These are phyloP conservation scores for Rhinocladiella mackenziei DNA, from an alignment of 2,329 filamentous ascomycete genomes.

Conservation along the genomic window DNA sequence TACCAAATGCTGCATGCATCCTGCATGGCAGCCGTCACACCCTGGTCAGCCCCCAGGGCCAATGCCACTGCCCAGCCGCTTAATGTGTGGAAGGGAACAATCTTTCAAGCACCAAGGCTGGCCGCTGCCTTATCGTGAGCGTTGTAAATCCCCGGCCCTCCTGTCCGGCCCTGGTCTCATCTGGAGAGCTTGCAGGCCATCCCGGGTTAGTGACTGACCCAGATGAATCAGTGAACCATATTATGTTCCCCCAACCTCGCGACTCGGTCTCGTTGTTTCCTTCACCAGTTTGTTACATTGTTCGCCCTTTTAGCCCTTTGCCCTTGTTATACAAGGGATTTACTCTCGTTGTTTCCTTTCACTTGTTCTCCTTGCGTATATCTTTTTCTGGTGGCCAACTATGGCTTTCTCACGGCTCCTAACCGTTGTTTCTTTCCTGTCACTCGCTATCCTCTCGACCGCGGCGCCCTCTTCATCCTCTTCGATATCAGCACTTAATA, in stretches of 20 bases:
- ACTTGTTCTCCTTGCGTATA: slow-evolving; percentile 1
- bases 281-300: slow-evolving; percentile 3
- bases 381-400: slow-evolving; percentile 4
- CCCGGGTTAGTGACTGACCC: slow-evolving; percentile 7
- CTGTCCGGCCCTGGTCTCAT: slow-evolving; percentile 15
- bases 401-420: slow-evolving; percentile 24
- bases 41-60: slow-evolving; percentile 14
- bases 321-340: slow-evolving; percentile 2
- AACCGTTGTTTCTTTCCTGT: slow-evolving; percentile 21
- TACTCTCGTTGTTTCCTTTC: slow-evolving; percentile 15
- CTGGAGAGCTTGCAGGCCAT: slow-evolving; percentile 17
- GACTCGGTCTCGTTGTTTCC: slow-evolving; percentile 7
- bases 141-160: slow-evolving; percentile 10
- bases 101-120: slow-evolving; percentile 9
- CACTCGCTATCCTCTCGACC: slow-evolving; percentile 23
- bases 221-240: slow-evolving; percentile 8
- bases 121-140: slow-evolving; percentile 11
- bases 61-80: slow-evolving; percentile 22
- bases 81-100: slow-evolving; percentile 2
- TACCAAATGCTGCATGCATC: slow-evolving; percentile 8
- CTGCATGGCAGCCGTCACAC: not conserved
- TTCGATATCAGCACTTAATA: slow-evolving; percentile 17
- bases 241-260: slow-evolving; percentile 22
- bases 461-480: slow-evolving; percentile 14
- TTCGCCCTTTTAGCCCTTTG: slow-evolving; percentile 4